A percentile compares a stretch with the other conserved stretches of the same genome.
Evolutionary conservation across 2,329 filamentous ascomycete species (phyloP).

Genomic region (Pseudogymnoascus pannorum): DNA sequence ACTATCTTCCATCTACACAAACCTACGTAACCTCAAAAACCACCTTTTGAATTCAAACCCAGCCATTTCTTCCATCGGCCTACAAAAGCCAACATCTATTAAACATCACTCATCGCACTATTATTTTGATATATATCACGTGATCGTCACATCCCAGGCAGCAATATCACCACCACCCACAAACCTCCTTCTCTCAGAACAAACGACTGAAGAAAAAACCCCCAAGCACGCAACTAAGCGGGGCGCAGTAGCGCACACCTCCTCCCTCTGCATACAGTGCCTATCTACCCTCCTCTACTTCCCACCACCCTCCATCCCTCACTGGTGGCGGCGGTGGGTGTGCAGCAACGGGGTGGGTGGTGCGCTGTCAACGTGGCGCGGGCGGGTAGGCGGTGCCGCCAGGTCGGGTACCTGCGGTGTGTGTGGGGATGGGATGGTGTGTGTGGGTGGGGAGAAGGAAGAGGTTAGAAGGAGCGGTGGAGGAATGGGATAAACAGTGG

Average conservation of each 20-base stretch:
- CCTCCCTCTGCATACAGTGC: no score
- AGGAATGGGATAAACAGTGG: slow-evolving; percentile 14
- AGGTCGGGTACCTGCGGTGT: slow-evolving; percentile 51
- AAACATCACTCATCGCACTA: no score
- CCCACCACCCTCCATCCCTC: neutral
- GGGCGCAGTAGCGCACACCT: neutral
- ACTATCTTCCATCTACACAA: no score
- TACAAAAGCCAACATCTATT: neutral
- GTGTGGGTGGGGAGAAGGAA: slow-evolving; percentile 41
- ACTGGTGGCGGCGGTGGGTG: neutral
- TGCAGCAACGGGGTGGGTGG: slow-evolving; percentile 10
- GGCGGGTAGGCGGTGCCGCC: slow-evolving; percentile 36
- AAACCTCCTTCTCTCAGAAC: neutral
- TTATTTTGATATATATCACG: no score
- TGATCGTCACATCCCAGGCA: neutral
- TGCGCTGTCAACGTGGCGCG: slow-evolving; percentile 22
- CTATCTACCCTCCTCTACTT: neutral
- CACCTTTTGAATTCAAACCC: no score
- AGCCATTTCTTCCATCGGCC: no score
- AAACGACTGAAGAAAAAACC: neutral
- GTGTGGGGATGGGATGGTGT: slow-evolving; percentile 39
- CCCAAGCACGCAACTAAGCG: neutral
- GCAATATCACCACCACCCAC: neutral
- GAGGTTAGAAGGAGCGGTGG: slow-evolving; percentile 23
- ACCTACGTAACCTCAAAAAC: no score